Base-by-base conservation (phyloP, 2,329 filamentous ascomycete genomes). In the Diaporthe amygdali region DNA sequence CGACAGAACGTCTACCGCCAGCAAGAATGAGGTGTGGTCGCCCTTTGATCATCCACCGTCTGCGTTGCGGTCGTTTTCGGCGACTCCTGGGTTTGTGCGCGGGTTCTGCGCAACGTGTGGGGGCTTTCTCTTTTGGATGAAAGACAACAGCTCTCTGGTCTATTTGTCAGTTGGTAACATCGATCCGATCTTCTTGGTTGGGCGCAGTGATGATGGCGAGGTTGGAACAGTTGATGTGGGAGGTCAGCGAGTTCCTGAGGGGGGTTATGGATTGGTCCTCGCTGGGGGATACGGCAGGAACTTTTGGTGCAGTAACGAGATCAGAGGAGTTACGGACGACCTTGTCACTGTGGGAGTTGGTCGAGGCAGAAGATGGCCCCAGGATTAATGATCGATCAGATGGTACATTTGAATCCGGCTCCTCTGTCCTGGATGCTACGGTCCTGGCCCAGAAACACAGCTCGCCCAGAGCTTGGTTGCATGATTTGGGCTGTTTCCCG, bases 81-180 rank as follows among this genome's bases (percentile, higher is more conserved):
- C 85, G 37, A 82, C 82, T 1, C 77, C 82, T 0, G 77, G 75
- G 1, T 78, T 77, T 64, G 78, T 82, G 72, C 85, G 87, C 22
- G 83, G 80, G 1, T 88, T 89, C 79, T 89, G 88, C 77, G 72
- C 75, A 27, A 76, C 73, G 2, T 89, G 87, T 77, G 86, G 87
- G 17, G 84, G 83, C 44, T 81, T 85, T 54, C 74, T 89, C n/a
- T 86, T 82, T 75, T 88, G 84, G 84, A 79, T 79, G 12, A 74
- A 77, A 9, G 80, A 82, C 25, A 72, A 71, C 14, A 66, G 74
- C 17, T 75, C 77, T 4, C 70, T 73, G 22, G 70, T 83, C 5
- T 79, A 77, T 59, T 47, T 88, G 39, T 77, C 82, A 1, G 79
- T 86, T 6, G 86, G 85, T 0, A 81, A 79, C 8, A 77, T 88